Conservation (phyloP, 768 basidiomycete species). For the Dentipellis fragilis region DNA sequence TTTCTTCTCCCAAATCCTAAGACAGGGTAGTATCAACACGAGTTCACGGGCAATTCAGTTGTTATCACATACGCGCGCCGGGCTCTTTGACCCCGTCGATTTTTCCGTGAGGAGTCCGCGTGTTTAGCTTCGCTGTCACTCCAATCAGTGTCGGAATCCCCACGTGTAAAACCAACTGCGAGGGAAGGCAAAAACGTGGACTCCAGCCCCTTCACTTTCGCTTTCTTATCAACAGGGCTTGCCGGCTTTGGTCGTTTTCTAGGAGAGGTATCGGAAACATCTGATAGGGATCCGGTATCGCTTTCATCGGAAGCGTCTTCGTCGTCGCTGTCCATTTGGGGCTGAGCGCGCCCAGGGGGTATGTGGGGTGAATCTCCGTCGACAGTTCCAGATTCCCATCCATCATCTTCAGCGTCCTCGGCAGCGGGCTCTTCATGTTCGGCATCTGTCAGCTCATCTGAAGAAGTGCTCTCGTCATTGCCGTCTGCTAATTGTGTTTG, state of each 20-base stretch:
- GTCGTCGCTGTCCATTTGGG: too few relatives aligned
- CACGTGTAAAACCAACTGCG: slow-evolving; percentile 74
- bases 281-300: neutral
- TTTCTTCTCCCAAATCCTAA: slow-evolving; percentile 96
- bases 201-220: slow-evolving; percentile 18
- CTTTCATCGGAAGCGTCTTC: too few relatives aligned
- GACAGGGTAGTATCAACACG: neutral
- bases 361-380: slow-evolving; percentile 6
- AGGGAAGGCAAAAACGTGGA: slow-evolving; percentile 84
- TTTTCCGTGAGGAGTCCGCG: slow-evolving; percentile 48
- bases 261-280: neutral
- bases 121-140: slow-evolving; percentile 52
- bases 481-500: neutral
- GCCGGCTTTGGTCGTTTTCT: neutral
- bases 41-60: neutral
- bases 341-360: too few relatives aligned
- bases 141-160: slow-evolving; percentile 69
- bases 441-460: too few relatives aligned
- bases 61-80: slow-evolving; percentile 70
- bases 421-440: slow-evolving; percentile 28
- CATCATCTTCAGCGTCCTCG: slow-evolving; percentile 18
- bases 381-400: slow-evolving; percentile 48
- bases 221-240: neutral
- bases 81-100: slow-evolving; percentile 90
- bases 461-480: neutral